phyloP scores from a whole-genome alignment of 192 early-diverging fungal genomes.

The Linnemannia exigua region DNA sequence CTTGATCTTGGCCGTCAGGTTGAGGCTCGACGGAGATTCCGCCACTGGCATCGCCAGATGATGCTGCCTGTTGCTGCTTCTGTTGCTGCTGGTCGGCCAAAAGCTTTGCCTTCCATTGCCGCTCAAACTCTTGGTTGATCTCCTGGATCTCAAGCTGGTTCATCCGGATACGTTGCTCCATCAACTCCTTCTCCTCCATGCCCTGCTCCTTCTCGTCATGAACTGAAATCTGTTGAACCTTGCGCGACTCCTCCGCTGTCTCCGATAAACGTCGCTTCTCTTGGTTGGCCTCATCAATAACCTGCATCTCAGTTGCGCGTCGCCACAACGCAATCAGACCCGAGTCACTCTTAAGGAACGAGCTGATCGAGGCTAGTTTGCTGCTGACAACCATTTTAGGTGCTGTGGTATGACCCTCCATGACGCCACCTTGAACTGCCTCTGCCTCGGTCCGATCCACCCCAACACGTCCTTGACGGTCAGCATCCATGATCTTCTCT shows the following conservation, averaged over 20 bases:
- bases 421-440: neutral
- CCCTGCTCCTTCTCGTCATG: conserved; percentile 3
- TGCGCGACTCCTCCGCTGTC: neutral
- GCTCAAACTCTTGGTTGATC: conserved; percentile 52
- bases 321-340: conserved; percentile 53
- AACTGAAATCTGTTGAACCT: neutral
- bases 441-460: conserved; percentile 1
- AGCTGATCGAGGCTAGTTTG: conserved; percentile 50
- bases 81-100: conserved; percentile 13
- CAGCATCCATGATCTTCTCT: conserved; percentile 5
- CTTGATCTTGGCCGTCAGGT: neutral
- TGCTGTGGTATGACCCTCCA: neutral
- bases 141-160: conserved; percentile 49
- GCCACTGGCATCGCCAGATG: neutral
- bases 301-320: conserved; percentile 55
- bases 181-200: conserved; percentile 15
- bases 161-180: conserved; percentile 32
- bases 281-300: conserved; percentile 52
- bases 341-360: conserved; percentile 55
- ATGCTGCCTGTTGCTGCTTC: conserved; percentile 5
- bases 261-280: conserved; percentile 18
- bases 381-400: conserved; percentile 45
- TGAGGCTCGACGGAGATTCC: neutral
- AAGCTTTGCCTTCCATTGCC: conserved; percentile 39
- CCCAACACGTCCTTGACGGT: neutral